A percentile compares a stretch with the other conserved stretches of the same genome.
These are phyloP conservation scores for Nothophaeocryptopus gaeumannii DNA, from an alignment of 2,329 filamentous ascomycete genomes.

Conservation along the genomic window DNA sequence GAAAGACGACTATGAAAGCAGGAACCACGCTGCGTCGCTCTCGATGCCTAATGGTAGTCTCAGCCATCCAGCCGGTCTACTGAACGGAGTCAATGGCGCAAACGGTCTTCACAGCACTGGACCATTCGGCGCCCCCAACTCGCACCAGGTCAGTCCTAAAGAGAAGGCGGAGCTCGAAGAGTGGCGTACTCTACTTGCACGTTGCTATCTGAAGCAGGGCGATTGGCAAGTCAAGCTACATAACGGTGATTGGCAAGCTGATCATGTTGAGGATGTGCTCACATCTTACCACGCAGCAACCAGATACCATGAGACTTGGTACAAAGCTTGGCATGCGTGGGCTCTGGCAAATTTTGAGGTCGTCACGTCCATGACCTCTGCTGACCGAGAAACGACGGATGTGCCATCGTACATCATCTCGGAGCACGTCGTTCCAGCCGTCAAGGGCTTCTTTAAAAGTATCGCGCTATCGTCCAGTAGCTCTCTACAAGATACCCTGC, in stretches of 20 bases:
- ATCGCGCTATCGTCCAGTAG: conserved; percentile 89
- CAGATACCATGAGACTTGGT: conserved; percentile 90
- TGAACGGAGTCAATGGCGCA: conserved; percentile 37
- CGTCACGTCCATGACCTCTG: conserved; percentile 73
- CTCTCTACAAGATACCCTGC: conserved; percentile 90
- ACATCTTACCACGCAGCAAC: conserved; percentile 90
- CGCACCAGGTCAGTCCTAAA: conserved; percentile 35
- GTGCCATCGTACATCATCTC: conserved; percentile 67
- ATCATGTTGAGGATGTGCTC: conserved; percentile 82
- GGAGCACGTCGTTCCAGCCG: conserved; percentile 89
- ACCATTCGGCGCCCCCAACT: conserved; percentile 30
- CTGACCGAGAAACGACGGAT: conserved; percentile 57
- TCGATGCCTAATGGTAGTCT: no score
- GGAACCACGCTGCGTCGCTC: conserved; percentile 35
- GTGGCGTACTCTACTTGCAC: conserved; percentile 72
- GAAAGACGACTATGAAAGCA: conserved; percentile 55
- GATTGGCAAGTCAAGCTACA: conserved; percentile 90
- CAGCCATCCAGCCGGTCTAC: conserved; percentile 3
- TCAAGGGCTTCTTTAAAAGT: conserved; percentile 95
- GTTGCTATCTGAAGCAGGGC: conserved; percentile 93
- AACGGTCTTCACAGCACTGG: conserved; percentile 42
- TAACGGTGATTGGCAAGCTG: conserved; percentile 83
- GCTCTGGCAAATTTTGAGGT: conserved; percentile 98
- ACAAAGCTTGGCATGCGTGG: conserved; percentile 99
- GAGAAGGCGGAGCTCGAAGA: conserved; percentile 51